A percentile compares a stretch with the other conserved stretches of the same genome.
Evolutionary conservation across 2,329 filamentous ascomycete genomes (phyloP).

Genomic region (Penicillium rolfsii): DNA sequence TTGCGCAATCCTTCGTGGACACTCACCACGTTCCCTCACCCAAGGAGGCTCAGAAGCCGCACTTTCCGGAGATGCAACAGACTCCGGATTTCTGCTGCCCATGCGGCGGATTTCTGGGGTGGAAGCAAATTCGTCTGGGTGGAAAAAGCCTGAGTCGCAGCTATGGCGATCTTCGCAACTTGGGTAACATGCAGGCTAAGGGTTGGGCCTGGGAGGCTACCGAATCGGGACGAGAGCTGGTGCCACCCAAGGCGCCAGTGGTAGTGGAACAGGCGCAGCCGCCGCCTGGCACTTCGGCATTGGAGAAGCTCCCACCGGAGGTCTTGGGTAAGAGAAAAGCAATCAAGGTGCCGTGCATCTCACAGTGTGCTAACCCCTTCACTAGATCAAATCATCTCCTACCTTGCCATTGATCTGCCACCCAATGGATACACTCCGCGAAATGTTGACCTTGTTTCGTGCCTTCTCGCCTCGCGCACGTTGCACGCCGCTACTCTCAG

Average conservation of each 20-base stretch:
- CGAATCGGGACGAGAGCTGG: constrained; percentile 24
- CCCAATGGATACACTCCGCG: constrained; percentile 75
- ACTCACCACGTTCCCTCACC: constrained; percentile 38
- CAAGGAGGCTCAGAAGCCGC: constrained; percentile 30
- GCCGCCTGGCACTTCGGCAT: constrained; percentile 49
- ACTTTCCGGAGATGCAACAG: constrained; percentile 39
- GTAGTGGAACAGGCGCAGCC: constrained; percentile 29
- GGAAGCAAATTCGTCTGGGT: constrained; percentile 51
- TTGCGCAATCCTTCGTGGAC: constrained; percentile 51
- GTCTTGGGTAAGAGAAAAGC: constrained; percentile 63
- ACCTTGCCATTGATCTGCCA: constrained; percentile 72
- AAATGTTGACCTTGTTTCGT: constrained; percentile 76
- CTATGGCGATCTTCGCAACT: constrained; percentile 46
- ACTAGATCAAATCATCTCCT: constrained; percentile 71
- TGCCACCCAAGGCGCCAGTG: constrained; percentile 20
- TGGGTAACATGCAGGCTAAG: constrained; percentile 41
- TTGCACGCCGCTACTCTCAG: constrained; percentile 73
- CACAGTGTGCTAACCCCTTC: constrained; percentile 12
- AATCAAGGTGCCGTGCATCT: background rate
- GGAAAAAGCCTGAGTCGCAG: constrained; percentile 50
- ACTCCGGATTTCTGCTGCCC: constrained; percentile 51
- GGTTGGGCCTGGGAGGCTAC: constrained; percentile 49
- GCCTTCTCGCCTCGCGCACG: constrained; percentile 74
- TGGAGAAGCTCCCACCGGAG: constrained; percentile 72
- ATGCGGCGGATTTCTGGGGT: constrained; percentile 50